Evolutionary conservation across 768 basidiomycete genomes (phyloP), one percentile per base, ranked within the genome.

Genomic region (Xerocomus brunneocitrinus): DNA sequence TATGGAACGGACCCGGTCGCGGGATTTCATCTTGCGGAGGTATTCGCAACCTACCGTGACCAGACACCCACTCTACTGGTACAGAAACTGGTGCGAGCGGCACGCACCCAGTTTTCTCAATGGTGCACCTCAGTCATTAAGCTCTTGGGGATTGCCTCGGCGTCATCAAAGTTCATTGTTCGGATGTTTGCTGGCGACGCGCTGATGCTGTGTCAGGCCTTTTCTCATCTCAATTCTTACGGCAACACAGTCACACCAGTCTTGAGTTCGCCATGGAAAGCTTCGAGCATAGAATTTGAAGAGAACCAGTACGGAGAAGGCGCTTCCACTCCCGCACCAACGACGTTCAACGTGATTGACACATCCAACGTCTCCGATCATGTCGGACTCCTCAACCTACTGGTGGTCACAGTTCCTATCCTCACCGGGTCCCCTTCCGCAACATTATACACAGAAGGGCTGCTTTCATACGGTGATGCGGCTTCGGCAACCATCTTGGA

Each of bases 1-100:
- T 71, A 67, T 44, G 70, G 62, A 16, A 56, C 50, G 8, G 70
- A 69, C 47, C 64, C 68, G 10, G 49, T 70, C 4, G 50, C 56
- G 3, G 69, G 68, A 28, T 69, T 71, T 42, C 68, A 70, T 55
- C 61, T 68, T 13, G 70, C 66, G n/a, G 66, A 70, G 35, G 39
- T 49, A 12, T 51, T 70, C 22, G 60, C 59, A 10, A 47, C 52
- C 24, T 42, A 51, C 19, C 41, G 12, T 27, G 35, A 19, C 0
- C 55, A 61, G 27, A 34, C 54, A 2, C 46, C 49, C 8, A 12
- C 46, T n/a, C 3, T 60, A 9, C 49, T 67, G 27, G 40, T 22
- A 8, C 62, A 60, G 22, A 59, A 59, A 28, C 8, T 66, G 39
- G 65, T 67, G 10, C 54, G 36, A 22, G 41, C 50, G 7, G 60